A percentile compares a stretch with the other conserved stretches of the same genome.
These are phyloP conservation scores for Cercospora berteroae DNA, from an alignment of 2,329 filamentous ascomycete genomes.

Conservation along the genomic window DNA sequence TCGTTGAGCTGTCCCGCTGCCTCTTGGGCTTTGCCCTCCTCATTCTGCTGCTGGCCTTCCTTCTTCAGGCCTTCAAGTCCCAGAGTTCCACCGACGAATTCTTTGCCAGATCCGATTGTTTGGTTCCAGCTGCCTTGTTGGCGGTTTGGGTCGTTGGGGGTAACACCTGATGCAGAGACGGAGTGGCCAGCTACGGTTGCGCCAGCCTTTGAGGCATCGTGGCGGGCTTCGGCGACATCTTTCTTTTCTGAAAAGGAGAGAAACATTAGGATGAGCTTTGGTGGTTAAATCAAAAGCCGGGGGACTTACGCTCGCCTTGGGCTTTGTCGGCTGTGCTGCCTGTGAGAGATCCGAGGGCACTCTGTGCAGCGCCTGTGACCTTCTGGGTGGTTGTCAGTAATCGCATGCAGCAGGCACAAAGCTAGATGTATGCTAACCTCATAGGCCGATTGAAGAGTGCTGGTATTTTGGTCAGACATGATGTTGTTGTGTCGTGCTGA, in stretches of 20 bases:
- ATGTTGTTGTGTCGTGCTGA: background rate
- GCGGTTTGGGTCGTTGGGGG: conserved; percentile 72
- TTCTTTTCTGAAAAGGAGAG: conserved; percentile 56
- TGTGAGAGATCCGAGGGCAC: conserved; percentile 67
- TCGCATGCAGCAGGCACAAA: background rate
- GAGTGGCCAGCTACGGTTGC: conserved; percentile 71
- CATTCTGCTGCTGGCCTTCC: conserved; percentile 73
- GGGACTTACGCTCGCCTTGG: conserved; percentile 25
- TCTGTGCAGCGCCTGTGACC: conserved; percentile 71
- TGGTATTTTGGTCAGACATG: conserved; percentile 57
- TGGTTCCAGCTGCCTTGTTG: conserved; percentile 77
- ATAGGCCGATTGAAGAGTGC: conserved; percentile 71
- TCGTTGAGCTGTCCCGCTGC: conserved; percentile 79
- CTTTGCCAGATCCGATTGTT: conserved; percentile 82
- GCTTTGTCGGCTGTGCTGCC: conserved; percentile 69
- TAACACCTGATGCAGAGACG: conserved; percentile 66
- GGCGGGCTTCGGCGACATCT: conserved; percentile 62
- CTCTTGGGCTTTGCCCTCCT: conserved; percentile 75
- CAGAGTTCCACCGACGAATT: conserved; percentile 70
- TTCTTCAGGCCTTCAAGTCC: conserved; percentile 75
- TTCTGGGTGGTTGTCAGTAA: conserved; percentile 44
- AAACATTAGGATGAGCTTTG: background rate
- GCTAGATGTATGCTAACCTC: background rate
- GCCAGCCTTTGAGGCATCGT: conserved; percentile 72
- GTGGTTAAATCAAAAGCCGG: too few species aligned